phyloP scores from a whole-genome alignment of 331 rosid species.

The Ulmus americana region DNA sequence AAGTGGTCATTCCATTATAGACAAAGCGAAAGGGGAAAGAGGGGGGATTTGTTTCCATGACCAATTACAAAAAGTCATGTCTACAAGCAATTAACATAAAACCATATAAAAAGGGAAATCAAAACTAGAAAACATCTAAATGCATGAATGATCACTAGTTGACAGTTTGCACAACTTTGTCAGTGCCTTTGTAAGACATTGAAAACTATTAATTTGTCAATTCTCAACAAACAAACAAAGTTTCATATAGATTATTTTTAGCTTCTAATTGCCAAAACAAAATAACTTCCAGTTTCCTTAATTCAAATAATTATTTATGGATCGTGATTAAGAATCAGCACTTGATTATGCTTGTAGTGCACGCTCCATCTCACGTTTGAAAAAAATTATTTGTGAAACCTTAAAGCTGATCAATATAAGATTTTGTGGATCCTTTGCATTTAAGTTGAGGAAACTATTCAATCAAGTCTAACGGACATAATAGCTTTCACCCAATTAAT shows the following conservation, averaged over 20 bases:
- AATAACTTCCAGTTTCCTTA: background rate
- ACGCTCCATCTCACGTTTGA: too few relatives aligned
- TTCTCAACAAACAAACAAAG: background rate
- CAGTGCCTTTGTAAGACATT: background rate
- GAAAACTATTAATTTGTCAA: background rate
- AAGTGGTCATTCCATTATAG: background rate
- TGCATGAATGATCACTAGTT: background rate
- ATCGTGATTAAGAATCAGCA: background rate
- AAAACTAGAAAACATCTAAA: background rate
- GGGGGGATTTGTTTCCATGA: background rate
- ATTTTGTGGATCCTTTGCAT: background rate
- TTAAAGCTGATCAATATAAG: background rate
- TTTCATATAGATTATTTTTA: background rate
- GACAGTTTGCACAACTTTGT: background rate
- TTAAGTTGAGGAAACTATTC: conserved; percentile 1
- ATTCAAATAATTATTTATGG: background rate
- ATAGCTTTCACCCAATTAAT: conserved; percentile 13
- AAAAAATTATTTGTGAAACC: too few relatives aligned
- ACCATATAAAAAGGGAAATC: background rate
- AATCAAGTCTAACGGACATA: background rate
- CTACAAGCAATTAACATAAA: background rate
- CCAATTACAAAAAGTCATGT: background rate
- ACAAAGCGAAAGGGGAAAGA: background rate
- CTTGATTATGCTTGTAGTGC: background rate
- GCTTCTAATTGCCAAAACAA: background rate